Conservation (phyloP, 352 stramenopile genomes). For the Phytophthora lateralis region DNA sequence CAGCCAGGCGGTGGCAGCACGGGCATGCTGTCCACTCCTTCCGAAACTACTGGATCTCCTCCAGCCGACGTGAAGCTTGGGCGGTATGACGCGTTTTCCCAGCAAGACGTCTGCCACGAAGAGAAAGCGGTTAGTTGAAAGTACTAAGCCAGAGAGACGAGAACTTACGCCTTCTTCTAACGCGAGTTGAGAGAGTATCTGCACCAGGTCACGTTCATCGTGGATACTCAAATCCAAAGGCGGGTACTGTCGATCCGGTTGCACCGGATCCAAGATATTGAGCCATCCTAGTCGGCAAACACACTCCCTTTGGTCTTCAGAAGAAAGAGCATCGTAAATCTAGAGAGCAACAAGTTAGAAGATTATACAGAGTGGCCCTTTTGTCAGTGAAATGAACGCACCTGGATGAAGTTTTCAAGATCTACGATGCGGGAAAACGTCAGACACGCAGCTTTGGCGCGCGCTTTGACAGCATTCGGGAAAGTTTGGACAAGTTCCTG, state of each 20-base stretch:
- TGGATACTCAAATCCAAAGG: conserved; percentile 68
- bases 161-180: conserved; percentile 61
- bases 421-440: conserved; percentile 76
- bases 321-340: conserved; percentile 56
- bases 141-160: neutral
- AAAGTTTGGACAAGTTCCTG: conserved; percentile 44
- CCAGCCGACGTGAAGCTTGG: conserved; percentile 8
- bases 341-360: conserved; percentile 19
- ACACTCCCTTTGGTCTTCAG: conserved; percentile 64
- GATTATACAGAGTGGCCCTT: neutral
- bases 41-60: neutral
- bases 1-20: conserved; percentile 51
- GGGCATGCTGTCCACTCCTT: neutral
- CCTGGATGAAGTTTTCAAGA: conserved; percentile 72
- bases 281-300: conserved; percentile 80
- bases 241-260: conserved; percentile 76
- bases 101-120: conserved; percentile 14
- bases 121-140: conserved; percentile 1
- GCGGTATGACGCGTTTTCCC: conserved; percentile 39
- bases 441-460: conserved; percentile 56
- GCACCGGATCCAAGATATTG: conserved; percentile 81
- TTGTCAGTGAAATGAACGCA: conserved; percentile 18
- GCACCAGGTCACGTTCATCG: conserved; percentile 80
- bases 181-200: conserved; percentile 78
- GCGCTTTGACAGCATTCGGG: conserved; percentile 52